These are phyloP conservation scores for Citrus maxima DNA, from an alignment of 345 rosid species.

Conservation along the genomic window DNA sequence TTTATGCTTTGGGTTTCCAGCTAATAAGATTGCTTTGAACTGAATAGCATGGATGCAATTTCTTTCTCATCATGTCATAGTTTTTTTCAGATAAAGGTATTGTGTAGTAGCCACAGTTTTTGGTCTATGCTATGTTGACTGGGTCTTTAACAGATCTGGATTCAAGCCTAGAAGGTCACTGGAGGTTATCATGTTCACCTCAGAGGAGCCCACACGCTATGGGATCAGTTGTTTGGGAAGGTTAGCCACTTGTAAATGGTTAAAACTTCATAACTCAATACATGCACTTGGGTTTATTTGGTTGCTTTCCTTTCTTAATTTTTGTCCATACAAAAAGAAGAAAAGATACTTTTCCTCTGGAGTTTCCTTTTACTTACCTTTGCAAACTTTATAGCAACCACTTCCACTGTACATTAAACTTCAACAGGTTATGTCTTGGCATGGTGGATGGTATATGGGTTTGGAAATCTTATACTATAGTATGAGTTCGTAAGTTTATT, in stretches of 20 bases:
- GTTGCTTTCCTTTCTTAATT: background rate
- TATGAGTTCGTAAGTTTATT: constrained; percentile 13
- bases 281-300: background rate
- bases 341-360: background rate
- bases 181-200: constrained; percentile 84
- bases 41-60: background rate
- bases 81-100: background rate
- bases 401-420: background rate
- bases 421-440: background rate
- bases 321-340: background rate
- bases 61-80: constrained; percentile 1
- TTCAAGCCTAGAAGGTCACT: constrained; percentile 81
- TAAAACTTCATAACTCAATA: background rate
- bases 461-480: background rate
- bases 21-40: background rate
- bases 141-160: constrained; percentile 52
- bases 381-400: background rate
- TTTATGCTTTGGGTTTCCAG: background rate
- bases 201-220: constrained; percentile 96
- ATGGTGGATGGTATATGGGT: background rate
- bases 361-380: background rate
- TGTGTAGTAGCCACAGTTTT: background rate
- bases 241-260: constrained; percentile 25
- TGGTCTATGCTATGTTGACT: constrained; percentile 13
- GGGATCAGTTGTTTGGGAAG: constrained; percentile 98